Percentiles rank a stretch among this genome's conserved stretches.
phyloP scores from a whole-genome alignment of 192 early-diverging fungal species.

The Polychytrium aggregatum region DNA sequence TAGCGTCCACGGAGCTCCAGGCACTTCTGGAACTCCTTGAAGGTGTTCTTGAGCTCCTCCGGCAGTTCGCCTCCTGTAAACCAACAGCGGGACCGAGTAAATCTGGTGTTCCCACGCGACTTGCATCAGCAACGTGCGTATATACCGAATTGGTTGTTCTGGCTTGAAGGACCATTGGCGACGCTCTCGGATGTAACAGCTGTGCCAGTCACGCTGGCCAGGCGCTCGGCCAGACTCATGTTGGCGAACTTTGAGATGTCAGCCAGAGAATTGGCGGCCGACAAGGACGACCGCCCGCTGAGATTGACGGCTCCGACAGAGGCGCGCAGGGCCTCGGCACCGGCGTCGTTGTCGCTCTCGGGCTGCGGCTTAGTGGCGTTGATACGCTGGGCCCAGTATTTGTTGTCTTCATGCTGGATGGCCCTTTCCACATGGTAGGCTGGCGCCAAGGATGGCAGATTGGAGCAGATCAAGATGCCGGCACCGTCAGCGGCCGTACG shows the following conservation, averaged over 20 bases:
- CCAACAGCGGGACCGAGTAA: too few species aligned
- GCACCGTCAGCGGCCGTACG: too few species aligned
- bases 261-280: slow-evolving; percentile 1
- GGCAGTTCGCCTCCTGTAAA: slow-evolving; percentile 39
- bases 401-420: slow-evolving; percentile 14
- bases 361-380: neutral
- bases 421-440: neutral
- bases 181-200: slow-evolving; percentile 42
- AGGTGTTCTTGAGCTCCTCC: slow-evolving; percentile 50
- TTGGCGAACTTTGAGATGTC: neutral
- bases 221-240: slow-evolving; percentile 35
- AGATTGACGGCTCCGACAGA: neutral
- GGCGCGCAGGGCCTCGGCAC: too few species aligned
- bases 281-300: slow-evolving; percentile 9
- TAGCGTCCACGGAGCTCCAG: slow-evolving; percentile 74
- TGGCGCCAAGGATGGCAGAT: too few species aligned
- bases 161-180: too few species aligned
- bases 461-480: too few species aligned
- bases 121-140: slow-evolving; percentile 7
- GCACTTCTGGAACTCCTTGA: slow-evolving; percentile 54
- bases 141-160: slow-evolving; percentile 2
- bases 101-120: neutral
- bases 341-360: too few species aligned
- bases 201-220: slow-evolving; percentile 35
- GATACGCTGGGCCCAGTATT: slow-evolving; percentile 20